These are phyloP conservation scores for Verruconis gallopava DNA, from an alignment of 2,329 filamentous ascomycete genomes.

Conservation along the genomic window DNA sequence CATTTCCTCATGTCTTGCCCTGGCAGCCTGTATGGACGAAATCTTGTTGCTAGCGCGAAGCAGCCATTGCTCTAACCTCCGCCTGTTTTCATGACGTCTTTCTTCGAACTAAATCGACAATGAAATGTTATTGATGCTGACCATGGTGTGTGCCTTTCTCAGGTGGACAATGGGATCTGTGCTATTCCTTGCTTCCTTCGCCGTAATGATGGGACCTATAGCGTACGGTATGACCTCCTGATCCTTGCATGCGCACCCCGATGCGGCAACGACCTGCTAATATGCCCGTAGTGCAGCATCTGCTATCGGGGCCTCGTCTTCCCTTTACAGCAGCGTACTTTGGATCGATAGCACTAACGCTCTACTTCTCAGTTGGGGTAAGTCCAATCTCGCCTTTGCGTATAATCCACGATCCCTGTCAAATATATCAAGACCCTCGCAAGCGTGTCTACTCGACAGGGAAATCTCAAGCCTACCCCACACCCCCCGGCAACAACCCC, in stretches of 20 bases:
- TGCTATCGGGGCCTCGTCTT: slow-evolving; percentile 69
- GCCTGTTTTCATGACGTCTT: no score
- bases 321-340: slow-evolving; percentile 94
- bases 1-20: slow-evolving; percentile 11
- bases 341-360: slow-evolving; percentile 75
- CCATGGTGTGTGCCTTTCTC: slow-evolving; percentile 13
- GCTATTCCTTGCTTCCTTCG: slow-evolving; percentile 85
- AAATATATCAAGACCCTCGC: slow-evolving; percentile 1
- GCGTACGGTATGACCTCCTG: slow-evolving; percentile 45
- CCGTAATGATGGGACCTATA: slow-evolving; percentile 82
- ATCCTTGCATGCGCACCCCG: slow-evolving; percentile 11
- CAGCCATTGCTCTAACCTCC: no score
- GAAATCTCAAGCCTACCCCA: background rate
- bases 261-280: slow-evolving; percentile 2
- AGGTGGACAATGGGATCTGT: slow-evolving; percentile 93
- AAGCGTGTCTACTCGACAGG: slow-evolving; percentile 15
- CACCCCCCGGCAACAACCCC: background rate
- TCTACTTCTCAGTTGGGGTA: slow-evolving; percentile 88
- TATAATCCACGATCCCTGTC: background rate
- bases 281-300: slow-evolving; percentile 47
- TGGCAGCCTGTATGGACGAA: slow-evolving; percentile 7
- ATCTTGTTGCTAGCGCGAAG: background rate
- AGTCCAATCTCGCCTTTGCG: slow-evolving; percentile 31
- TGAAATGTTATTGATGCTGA: background rate
- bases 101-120: no score